Base-by-base conservation (phyloP, 1,284 basidiomycete genomes). In the Tausonia pullulans region DNA sequence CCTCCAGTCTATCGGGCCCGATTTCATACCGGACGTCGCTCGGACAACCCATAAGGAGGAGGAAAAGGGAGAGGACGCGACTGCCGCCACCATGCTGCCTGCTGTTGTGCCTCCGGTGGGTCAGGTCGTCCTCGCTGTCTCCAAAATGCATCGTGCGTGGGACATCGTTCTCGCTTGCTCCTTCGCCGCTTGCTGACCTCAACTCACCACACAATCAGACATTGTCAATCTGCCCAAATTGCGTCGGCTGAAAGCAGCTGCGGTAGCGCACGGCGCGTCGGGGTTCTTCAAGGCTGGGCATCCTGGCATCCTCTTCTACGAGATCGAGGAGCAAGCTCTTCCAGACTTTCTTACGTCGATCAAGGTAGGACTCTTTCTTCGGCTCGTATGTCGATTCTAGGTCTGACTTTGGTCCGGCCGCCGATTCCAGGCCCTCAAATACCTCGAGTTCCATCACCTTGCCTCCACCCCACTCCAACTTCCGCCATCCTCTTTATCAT, bases 111-210 rank as follows among this genome's bases (percentile, higher is more conserved):
- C 3, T 1, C 8, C 45, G 9, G 16, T 13, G 14, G 16, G 16
- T 8, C 59, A 65, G 27, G 16, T 55, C 5, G n/a, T 65, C 14
- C 16, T 65, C n/a, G 61, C 59, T 44, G 39, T 65, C 13, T 65
- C 64, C 16, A 65, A 65, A 44, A 65, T 65, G 64, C 64, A 65
- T 41, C 64, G 64, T 65, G 6, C 52, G 64, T 57, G 9, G 3
- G 8, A 4, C 2, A 39, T 16, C 4, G 53, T 41, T 5, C 41
- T 39, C 2, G n/a, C 5, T 13, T 50, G 4, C 45, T 7, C 13
- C 50, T 50, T 5, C 39, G 53, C 14, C 11, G 6, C 10, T 11
- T 10, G 13, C 39, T 44, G 58, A 39, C 10, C 3, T 27, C 45
- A 44, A 3, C 44, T 13, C 5, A 11, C 11, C 55, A 48, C 16